These are phyloP conservation scores for Hamamelis virginiana DNA, from an alignment of 164 flowering plant genomes.

Conservation along the genomic window DNA sequence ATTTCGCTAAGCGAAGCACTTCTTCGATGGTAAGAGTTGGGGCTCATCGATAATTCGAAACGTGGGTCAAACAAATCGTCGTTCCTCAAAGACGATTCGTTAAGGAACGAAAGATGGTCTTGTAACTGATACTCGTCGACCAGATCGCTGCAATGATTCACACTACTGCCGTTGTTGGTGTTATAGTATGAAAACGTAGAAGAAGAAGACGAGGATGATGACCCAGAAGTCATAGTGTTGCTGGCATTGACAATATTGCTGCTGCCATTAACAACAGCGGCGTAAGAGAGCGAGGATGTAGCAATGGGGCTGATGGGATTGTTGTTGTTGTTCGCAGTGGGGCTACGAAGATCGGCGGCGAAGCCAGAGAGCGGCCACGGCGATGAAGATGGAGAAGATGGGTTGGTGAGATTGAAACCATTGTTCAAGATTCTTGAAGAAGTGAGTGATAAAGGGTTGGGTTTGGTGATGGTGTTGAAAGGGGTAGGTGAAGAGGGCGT, in stretches of 20 bases:
- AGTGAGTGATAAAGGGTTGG: slow-evolving; percentile 14
- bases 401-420: slow-evolving; percentile 14
- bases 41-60: slow-evolving; percentile 8
- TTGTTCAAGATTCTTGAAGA: slow-evolving; percentile 18
- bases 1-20: slow-evolving; percentile 64
- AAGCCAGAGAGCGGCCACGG: slow-evolving; percentile 22
- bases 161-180: not conserved
- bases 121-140: slow-evolving; percentile 48
- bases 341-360: slow-evolving; percentile 6
- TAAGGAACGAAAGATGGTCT: slow-evolving; percentile 60
- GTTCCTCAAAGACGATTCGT: slow-evolving; percentile 28
- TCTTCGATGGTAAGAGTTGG: slow-evolving; percentile 42
- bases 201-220: slow-evolving; percentile 16
- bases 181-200: slow-evolving; percentile 5
- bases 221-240: slow-evolving; percentile 11
- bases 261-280: slow-evolving; percentile 37
- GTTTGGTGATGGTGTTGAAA: slow-evolving; percentile 25
- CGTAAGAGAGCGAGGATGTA: slow-evolving; percentile 31
- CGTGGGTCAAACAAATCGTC: slow-evolving; percentile 35
- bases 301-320: slow-evolving; percentile 14
- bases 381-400: slow-evolving; percentile 17
- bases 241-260: slow-evolving; percentile 8
- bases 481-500: slow-evolving; percentile 27
- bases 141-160: slow-evolving; percentile 16
- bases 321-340: slow-evolving; percentile 4